Evolutionary conservation across 768 basidiomycete genomes (phyloP).

Genomic region (Pleurotus cornucopiae): DNA sequence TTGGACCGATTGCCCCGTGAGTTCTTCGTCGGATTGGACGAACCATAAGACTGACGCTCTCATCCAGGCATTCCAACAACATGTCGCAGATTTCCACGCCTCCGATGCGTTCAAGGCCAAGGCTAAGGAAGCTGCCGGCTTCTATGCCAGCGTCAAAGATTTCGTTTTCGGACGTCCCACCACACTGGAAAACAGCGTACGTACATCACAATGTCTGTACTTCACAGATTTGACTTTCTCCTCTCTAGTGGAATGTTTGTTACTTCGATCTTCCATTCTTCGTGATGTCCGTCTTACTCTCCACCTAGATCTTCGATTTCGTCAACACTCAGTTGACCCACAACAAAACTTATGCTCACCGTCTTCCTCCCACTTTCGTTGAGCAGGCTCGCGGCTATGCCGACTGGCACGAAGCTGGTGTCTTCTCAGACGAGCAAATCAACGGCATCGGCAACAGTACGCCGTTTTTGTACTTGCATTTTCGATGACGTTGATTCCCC

Average conservation of each 20-base stretch:
- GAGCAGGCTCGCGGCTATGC: constrained; percentile 74
- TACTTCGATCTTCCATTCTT: not conserved
- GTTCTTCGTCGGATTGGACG: constrained; percentile 9
- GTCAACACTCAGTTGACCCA: constrained; percentile 72
- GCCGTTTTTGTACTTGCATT: constrained; percentile 16
- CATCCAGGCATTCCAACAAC: constrained; percentile 58
- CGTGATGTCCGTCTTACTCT: constrained; percentile 12
- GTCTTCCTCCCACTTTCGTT: constrained; percentile 73
- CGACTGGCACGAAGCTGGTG: constrained; percentile 72
- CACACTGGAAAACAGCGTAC: constrained; percentile 64
- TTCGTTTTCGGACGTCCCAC: constrained; percentile 68
- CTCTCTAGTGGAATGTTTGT: constrained; percentile 69
- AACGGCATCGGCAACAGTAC: constrained; percentile 74
- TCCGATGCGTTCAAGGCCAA: constrained; percentile 66
- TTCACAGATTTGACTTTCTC: constrained; percentile 9
- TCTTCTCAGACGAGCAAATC: constrained; percentile 64
- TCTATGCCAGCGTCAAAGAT: constrained; percentile 65
- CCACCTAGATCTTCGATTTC: constrained; percentile 65
- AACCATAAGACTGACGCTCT: not conserved
- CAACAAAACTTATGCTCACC: constrained; percentile 78
- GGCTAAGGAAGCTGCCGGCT: constrained; percentile 52
- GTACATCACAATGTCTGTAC: constrained; percentile 18
- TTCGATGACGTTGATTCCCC: not conserved
- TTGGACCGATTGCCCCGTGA: constrained; percentile 58
- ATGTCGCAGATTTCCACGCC: constrained; percentile 53